phyloP scores from a whole-genome alignment of 768 basidiomycete genomes.

The Collybia sordida region DNA sequence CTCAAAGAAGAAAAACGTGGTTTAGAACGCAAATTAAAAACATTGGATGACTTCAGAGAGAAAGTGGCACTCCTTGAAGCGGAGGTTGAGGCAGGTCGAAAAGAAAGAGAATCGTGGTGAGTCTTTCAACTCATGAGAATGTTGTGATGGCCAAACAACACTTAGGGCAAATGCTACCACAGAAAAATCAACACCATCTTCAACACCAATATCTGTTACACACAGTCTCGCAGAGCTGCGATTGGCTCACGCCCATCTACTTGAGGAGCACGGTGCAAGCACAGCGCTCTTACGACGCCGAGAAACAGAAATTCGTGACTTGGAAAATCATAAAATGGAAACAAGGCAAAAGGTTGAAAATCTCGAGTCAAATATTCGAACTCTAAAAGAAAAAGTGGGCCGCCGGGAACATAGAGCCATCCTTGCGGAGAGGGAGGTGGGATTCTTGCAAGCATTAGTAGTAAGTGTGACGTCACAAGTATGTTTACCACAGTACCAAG shows the following conservation, averaged over 20 bases:
- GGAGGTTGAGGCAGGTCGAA: neutral
- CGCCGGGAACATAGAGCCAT: constrained; percentile 28
- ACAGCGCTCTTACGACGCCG: constrained; percentile 50
- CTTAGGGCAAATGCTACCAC: constrained; percentile 20
- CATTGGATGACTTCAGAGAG: constrained; percentile 21
- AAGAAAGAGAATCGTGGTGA: neutral
- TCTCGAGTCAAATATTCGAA: constrained; percentile 33
- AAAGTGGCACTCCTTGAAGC: constrained; percentile 3
- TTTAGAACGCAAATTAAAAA: neutral
- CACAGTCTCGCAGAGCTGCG: constrained; percentile 26
- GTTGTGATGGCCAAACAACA: neutral
- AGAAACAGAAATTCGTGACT: constrained; percentile 48
- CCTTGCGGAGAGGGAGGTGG: constrained; percentile 56
- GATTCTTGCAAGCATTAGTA: constrained; percentile 66
- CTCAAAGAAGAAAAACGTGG: constrained; percentile 57
- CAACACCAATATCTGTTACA: constrained; percentile 1
- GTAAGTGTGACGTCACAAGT: constrained; percentile 36
- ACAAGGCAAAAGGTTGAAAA: constrained; percentile 27
- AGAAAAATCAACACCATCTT: constrained; percentile 11
- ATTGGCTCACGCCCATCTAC: constrained; percentile 56
- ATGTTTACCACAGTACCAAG: neutral
- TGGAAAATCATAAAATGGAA: constrained; percentile 36
- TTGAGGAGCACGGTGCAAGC: constrained; percentile 67
- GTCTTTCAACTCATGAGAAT: neutral
- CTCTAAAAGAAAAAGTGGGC: constrained; percentile 34